Evolutionary conservation across 1,284 basidiomycete genomes (phyloP).

Genomic region (Grifola frondosa): DNA sequence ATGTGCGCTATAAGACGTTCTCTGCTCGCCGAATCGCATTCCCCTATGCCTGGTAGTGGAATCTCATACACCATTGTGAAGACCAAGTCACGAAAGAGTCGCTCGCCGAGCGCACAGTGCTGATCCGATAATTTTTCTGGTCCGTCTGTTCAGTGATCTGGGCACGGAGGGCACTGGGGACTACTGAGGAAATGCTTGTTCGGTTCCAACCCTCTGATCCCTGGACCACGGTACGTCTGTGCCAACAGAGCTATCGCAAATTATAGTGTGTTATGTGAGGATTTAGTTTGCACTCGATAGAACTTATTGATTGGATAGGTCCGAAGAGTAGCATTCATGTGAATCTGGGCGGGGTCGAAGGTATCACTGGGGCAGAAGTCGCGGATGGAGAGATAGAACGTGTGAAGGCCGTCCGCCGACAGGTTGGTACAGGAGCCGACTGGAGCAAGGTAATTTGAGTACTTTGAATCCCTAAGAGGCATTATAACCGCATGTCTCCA

Average conservation of each 20-base stretch:
- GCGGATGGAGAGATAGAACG: slow-evolving; percentile 61
- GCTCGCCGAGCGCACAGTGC: too few species aligned
- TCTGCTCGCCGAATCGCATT: too few species aligned
- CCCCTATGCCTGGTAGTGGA: too few species aligned
- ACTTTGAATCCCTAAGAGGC: too few species aligned
- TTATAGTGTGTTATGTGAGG: too few species aligned
- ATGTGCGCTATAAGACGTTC: too few species aligned
- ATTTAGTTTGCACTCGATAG: too few species aligned
- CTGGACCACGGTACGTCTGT: slow-evolving; percentile 65
- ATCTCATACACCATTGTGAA: too few species aligned
- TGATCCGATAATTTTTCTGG: too few species aligned
- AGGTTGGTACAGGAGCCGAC: slow-evolving; percentile 69
- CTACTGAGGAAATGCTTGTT: slow-evolving; percentile 58
- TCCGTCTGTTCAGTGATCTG: slow-evolving; percentile 51
- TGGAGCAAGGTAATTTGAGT: slow-evolving; percentile 60
- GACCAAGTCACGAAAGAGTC: too few species aligned
- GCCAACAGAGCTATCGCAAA: slow-evolving; percentile 60
- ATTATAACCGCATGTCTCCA: too few species aligned
- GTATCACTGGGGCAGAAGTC: slow-evolving; percentile 55
- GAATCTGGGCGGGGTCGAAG: slow-evolving; percentile 52
- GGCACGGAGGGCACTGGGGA: slow-evolving; percentile 67
- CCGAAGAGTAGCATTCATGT: slow-evolving; percentile 50
- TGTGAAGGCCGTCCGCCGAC: slow-evolving; percentile 54
- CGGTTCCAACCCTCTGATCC: slow-evolving; percentile 46
- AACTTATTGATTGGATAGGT: too few species aligned